Evolutionary conservation across 805 yeast genomes (phyloP).

Genomic region (Lachancea waltii): DNA sequence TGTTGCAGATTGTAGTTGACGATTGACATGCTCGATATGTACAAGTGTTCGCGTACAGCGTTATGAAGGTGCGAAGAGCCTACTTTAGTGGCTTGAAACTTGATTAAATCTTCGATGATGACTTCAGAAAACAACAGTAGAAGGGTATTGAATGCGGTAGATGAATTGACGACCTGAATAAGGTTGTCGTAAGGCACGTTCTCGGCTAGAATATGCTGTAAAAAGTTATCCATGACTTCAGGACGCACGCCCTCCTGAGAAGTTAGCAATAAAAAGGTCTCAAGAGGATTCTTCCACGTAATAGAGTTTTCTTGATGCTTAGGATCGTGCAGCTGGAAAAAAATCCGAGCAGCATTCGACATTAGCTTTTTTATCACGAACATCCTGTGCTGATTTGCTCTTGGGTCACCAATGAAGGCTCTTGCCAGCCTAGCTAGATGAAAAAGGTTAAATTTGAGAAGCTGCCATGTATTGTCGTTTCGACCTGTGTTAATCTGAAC

Average conservation of each 20-base stretch:
- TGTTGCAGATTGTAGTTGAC: constrained; percentile 23
- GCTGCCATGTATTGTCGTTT: constrained; percentile 18
- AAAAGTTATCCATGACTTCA: neutral
- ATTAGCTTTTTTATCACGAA: constrained; percentile 29
- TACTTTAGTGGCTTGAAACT: constrained; percentile 25
- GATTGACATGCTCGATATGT: constrained; percentile 30
- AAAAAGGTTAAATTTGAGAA: constrained; percentile 24
- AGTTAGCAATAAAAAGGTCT: constrained; percentile 19
- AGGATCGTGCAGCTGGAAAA: constrained; percentile 10
- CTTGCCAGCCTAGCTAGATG: constrained; percentile 19
- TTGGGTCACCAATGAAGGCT: constrained; percentile 16
- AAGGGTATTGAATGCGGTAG: constrained; percentile 20
- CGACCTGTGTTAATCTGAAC: constrained; percentile 26
- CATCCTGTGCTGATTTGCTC: constrained; percentile 10
- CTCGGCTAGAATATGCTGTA: constrained; percentile 11
- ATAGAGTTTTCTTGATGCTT: neutral
- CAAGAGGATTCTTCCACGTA: constrained; percentile 31
- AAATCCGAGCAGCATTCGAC: constrained; percentile 31
- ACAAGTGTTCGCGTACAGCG: constrained; percentile 29
- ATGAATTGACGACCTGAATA: constrained; percentile 19
- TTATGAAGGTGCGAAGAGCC: constrained; percentile 25
- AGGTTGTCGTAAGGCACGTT: constrained; percentile 22
- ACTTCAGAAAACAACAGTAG: constrained; percentile 27
- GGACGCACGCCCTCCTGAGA: neutral
- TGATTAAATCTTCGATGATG: constrained; percentile 31